Evolutionary conservation across 2,329 filamentous ascomycete species (phyloP).

Genomic region (Ophiostoma sp.): DNA sequence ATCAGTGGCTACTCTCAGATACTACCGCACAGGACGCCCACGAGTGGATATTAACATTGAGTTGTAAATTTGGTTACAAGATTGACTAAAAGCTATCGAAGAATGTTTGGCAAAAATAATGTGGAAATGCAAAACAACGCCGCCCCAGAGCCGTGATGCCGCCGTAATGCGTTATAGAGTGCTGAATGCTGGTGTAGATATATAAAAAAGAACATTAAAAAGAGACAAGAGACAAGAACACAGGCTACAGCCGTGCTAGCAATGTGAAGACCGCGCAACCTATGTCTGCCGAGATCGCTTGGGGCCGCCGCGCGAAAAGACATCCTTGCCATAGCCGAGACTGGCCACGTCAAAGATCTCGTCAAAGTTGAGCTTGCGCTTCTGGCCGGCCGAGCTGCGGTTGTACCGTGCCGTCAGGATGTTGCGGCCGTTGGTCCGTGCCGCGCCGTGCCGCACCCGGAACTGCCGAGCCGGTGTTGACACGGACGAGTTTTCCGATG

Average conservation of each 20-base stretch:
- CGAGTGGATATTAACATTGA: background rate
- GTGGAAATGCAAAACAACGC: slow-evolving; percentile 10
- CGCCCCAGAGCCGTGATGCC: slow-evolving; percentile 5
- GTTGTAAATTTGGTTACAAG: background rate
- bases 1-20: too few species aligned
- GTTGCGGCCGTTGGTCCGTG: slow-evolving; percentile 29
- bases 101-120: background rate
- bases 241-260: background rate
- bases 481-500: slow-evolving; percentile 17
- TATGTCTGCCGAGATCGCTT: slow-evolving; percentile 50
- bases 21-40: too few species aligned
- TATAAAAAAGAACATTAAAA: background rate
- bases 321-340: slow-evolving; percentile 54
- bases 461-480: slow-evolving; percentile 19
- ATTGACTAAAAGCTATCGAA: background rate
- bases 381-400: slow-evolving; percentile 58
- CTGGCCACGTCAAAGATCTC: slow-evolving; percentile 71
- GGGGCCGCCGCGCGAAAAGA: slow-evolving; percentile 42
- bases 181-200: slow-evolving; percentile 4
- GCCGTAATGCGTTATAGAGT: background rate
- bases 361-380: slow-evolving; percentile 66
- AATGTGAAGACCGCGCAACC: slow-evolving; percentile 6
- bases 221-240: background rate
- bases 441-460: slow-evolving; percentile 27
- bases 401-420: slow-evolving; percentile 45